A percentile compares a stretch with the other conserved stretches of the same genome.
These are phyloP conservation scores for Aphanomyces stellatus DNA, from an alignment of 352 stramenopile genomes.

Conservation along the genomic window DNA sequence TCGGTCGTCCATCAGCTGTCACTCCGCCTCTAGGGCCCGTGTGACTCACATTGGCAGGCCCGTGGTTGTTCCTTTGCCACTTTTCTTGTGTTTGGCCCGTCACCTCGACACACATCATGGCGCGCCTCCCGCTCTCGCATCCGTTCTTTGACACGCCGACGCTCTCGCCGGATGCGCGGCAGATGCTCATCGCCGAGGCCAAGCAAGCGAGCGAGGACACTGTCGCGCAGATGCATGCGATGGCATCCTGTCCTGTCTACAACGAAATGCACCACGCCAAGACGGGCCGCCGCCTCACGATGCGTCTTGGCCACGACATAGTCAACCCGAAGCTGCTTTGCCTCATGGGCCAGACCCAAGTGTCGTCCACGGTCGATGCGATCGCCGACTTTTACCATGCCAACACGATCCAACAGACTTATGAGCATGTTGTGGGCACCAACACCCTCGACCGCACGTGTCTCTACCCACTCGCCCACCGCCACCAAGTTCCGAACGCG, in stretches of 20 bases:
- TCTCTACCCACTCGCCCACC: slow-evolving; percentile 43
- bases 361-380: slow-evolving; percentile 68
- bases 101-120: not conserved
- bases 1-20: too few species aligned
- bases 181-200: slow-evolving; percentile 56
- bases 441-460: slow-evolving; percentile 70
- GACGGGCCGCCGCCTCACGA: slow-evolving; percentile 3
- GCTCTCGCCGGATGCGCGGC: slow-evolving; percentile 51
- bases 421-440: not conserved
- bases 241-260: slow-evolving; percentile 61
- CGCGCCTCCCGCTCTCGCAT: slow-evolving; percentile 41
- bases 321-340: slow-evolving; percentile 8
- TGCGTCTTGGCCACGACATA: slow-evolving; percentile 9
- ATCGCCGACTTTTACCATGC: slow-evolving; percentile 73
- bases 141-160: slow-evolving; percentile 56
- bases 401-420: slow-evolving; percentile 51
- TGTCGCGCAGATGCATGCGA: slow-evolving; percentile 69
- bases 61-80: too few species aligned
- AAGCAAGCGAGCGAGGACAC: slow-evolving; percentile 77
- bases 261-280: slow-evolving; percentile 28
- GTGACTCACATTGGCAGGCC: too few species aligned
- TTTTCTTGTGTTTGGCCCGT: too few species aligned
- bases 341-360: slow-evolving; percentile 53
- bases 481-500: slow-evolving; percentile 26
- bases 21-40: too few species aligned